Evolutionary conservation across 495 filamentous ascomycete species (phyloP).

Genomic region (Pseudomonodictys pantanalensis): DNA sequence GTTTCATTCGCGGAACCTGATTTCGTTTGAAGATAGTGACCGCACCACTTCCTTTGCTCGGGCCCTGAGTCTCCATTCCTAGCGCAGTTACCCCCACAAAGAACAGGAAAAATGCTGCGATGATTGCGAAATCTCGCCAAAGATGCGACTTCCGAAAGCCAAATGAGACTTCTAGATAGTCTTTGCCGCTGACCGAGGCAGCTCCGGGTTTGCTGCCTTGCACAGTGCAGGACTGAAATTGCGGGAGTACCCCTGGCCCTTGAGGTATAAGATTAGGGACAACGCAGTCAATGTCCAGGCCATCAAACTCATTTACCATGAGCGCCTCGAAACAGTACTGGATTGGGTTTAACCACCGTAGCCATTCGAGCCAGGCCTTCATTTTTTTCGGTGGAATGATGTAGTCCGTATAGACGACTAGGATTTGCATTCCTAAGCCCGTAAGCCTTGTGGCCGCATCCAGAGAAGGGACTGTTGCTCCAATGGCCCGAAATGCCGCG

Average conservation of each 20-base stretch:
- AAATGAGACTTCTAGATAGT: conserved; percentile 16
- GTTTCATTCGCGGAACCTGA: conserved; percentile 16
- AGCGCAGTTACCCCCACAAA: conserved; percentile 20
- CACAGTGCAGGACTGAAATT: conserved; percentile 22
- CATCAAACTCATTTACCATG: conserved; percentile 47
- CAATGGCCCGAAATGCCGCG: conserved; percentile 49
- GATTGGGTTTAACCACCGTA: conserved; percentile 46
- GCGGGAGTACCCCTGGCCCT: conserved; percentile 6
- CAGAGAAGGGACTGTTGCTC: conserved; percentile 33
- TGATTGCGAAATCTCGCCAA: conserved; percentile 36
- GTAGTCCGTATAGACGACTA: conserved; percentile 36
- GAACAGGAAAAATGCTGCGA: conserved; percentile 28
- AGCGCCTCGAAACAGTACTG: conserved; percentile 46
- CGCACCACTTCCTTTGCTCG: neutral
- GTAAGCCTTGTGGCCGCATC: conserved; percentile 56
- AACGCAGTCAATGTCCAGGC: conserved; percentile 22
- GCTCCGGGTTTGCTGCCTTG: conserved; percentile 18
- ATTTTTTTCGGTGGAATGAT: conserved; percentile 45
- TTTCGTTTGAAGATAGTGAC: neutral
- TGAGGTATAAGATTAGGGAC: conserved; percentile 6
- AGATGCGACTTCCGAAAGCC: conserved; percentile 20
- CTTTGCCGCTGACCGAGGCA: conserved; percentile 26
- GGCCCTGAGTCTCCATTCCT: neutral
- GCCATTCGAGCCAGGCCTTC: conserved; percentile 50
- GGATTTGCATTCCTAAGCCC: conserved; percentile 46